Evolutionary conservation across 306 rosid genomes (phyloP), one percentile per base, ranked within the genome.

Genomic region (Gleditsia sinensis): DNA sequence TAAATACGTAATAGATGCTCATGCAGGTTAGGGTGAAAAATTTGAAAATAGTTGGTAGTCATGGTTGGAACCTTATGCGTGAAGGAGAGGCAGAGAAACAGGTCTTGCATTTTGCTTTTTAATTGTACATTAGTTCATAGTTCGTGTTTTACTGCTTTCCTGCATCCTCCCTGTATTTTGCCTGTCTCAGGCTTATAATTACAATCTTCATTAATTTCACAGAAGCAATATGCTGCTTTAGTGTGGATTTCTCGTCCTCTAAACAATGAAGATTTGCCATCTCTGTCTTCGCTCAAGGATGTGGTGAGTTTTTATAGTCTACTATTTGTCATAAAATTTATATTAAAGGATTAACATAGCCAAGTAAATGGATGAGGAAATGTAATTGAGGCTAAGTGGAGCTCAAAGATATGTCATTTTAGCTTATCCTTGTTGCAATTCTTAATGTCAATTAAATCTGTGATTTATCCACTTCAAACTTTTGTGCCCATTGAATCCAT

Each of bases 1-100:
- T 37, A 37, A 50, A 51, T 55, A 7, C 40, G 66, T 16, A 66
- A 34, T 21, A 68, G 34, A 68, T 67, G 53, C 33, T 80, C 71
- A 25, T 85, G 83, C 82, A 94, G 96, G 86, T 91, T 49, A 87
- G 89, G 27, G 87, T 91, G 69, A 91, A 86, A 83, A 91, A 91
- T 92, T 79, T 94, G 79, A 91, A 88, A 84, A 68, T 86, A 23
- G 90, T 84, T 63, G 90, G 90, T 48, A 88, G 91, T 77, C 80
- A 85, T 55, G 96, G 91, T 45, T 91, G 96, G 97, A 70, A 90
- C 57, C 83, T 90, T 43, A 90, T 94, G 91, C 94, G 85, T 65
- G 98, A 88, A 80, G 97, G 98, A 21, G 97, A 94, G 83, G 90
- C 95, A 66, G 97, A 94, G 78, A 94, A 94, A 85, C 97, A 94